These are phyloP conservation scores for Besnoitia besnoiti DNA, from an alignment of 169 alveolate species.

Conservation along the genomic window DNA sequence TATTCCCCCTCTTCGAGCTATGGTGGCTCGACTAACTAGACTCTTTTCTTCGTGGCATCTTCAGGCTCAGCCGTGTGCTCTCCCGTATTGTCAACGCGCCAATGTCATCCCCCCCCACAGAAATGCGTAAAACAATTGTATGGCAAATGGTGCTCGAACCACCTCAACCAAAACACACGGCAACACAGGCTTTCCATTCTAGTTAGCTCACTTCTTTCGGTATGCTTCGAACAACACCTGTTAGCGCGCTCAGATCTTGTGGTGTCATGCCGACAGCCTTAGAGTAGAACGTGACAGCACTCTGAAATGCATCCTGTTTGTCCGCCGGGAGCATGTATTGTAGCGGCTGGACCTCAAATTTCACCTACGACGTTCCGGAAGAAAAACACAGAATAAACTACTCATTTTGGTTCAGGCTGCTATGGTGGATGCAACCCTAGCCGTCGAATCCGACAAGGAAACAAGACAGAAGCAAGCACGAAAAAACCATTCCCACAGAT, in stretches of 20 bases:
- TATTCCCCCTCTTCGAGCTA: no score
- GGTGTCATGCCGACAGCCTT: slow-evolving; percentile 54
- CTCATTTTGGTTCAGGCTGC: background rate
- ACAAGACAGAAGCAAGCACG: background rate
- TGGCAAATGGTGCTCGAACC: no score
- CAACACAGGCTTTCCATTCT: no score
- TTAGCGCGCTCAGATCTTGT: slow-evolving; percentile 19
- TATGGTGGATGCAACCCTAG: background rate
- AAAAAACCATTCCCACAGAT: background rate
- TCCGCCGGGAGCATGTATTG: slow-evolving; percentile 25
- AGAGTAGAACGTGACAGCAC: slow-evolving; percentile 48
- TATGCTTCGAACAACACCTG: background rate
- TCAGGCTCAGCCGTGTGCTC: no score
- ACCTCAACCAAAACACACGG: no score
- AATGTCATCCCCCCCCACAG: no score
- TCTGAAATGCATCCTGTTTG: slow-evolving; percentile 43
- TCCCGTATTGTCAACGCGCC: no score
- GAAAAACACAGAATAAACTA: background rate
- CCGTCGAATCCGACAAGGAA: background rate
- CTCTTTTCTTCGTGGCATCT: no score
- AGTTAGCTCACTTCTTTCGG: background rate
- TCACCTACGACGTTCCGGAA: slow-evolving; percentile 41
- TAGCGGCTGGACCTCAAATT: slow-evolving; percentile 43
- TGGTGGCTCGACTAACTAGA: no score
- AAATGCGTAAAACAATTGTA: no score